Conservation (phyloP, 306 rosid species). For the Glycine tomentella region DNA sequence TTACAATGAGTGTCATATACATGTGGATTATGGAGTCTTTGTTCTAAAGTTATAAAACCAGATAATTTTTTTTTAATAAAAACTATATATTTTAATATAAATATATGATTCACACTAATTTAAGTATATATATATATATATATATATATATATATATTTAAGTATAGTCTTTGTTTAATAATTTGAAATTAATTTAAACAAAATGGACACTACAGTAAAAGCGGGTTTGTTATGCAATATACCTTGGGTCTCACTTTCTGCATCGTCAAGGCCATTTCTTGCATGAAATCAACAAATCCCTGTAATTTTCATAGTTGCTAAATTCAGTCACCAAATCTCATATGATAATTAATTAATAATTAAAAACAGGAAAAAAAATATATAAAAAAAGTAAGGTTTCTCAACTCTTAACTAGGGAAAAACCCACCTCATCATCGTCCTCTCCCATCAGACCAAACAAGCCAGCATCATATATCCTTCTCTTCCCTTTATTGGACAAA, state of each 20-base stretch:
- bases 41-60: not conserved
- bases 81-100: not conserved
- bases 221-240: too few relatives aligned
- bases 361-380: too few relatives aligned
- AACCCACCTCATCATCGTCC: slow-evolving; percentile 53
- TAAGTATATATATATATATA: not conserved
- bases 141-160: not conserved
- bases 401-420: too few relatives aligned
- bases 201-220: not conserved
- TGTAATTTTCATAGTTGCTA: slow-evolving; percentile 17
- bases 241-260: slow-evolving; percentile 45
- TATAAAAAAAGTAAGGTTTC: too few relatives aligned
- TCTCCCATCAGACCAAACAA: slow-evolving; percentile 54
- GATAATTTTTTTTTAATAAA: too few relatives aligned
- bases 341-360: too few relatives aligned
- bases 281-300: slow-evolving; percentile 60
- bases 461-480: slow-evolving; percentile 55
- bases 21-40: not conserved
- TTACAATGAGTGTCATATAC: too few relatives aligned
- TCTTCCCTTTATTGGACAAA: slow-evolving; percentile 55
- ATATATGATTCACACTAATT: not conserved
- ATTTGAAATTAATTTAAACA: not conserved
- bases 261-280: slow-evolving; percentile 53
- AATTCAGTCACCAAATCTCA: slow-evolving; percentile 18
- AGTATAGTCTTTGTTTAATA: not conserved